Evolutionary conservation across 306 rosid species (phyloP), one percentile per base, ranked within the genome.

Genomic region (Rosa chinensis): DNA sequence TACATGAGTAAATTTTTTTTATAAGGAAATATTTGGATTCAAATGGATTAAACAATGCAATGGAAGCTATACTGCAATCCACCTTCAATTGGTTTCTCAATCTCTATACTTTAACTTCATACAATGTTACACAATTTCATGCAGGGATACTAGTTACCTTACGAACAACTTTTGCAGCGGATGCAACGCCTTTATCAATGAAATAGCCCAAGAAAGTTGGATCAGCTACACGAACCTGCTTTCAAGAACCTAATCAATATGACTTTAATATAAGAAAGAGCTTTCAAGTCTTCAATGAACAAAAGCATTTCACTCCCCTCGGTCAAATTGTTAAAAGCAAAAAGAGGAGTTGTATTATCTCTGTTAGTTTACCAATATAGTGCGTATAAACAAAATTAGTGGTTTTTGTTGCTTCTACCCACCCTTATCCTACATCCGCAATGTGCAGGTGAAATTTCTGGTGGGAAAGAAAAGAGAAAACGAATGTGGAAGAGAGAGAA

Each of bases 101-200:
- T 5, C 25, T 44, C 17, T 44, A 67, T 37, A 39, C 8, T 18
- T 67, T 39, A 5, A 43, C 8, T 25, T 10, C 11, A 56, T 56
- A 7, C 13, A 40, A 20, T 52, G 21, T n/a, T 52, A 17, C 6
- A 68, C 7, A 45, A 21, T 70, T 25, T 23, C 32, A 43, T 62
- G 16, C 50, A 43, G 21, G 28, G 58, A 17, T 21, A 58, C 28
- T 55, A 53, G 80, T 86, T 88, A 92, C 98, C 98, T 95, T 95
- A 66, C 98, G 97, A 43, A 95, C 99, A 76, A 95, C 99, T 88
- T 95, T 95, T 63, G 99, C 96, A 66, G 96, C 99, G 4, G 99
- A 85, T 56, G 98, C 88, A 40, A 91, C 99, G 66, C 98, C 98
- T 88, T 89, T 93, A 80, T 95, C 99, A 52, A 95, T 91, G 87